Evolutionary conservation across 2,329 filamentous ascomycete genomes (phyloP).

Genomic region (Tolypocladium guangdongense): DNA sequence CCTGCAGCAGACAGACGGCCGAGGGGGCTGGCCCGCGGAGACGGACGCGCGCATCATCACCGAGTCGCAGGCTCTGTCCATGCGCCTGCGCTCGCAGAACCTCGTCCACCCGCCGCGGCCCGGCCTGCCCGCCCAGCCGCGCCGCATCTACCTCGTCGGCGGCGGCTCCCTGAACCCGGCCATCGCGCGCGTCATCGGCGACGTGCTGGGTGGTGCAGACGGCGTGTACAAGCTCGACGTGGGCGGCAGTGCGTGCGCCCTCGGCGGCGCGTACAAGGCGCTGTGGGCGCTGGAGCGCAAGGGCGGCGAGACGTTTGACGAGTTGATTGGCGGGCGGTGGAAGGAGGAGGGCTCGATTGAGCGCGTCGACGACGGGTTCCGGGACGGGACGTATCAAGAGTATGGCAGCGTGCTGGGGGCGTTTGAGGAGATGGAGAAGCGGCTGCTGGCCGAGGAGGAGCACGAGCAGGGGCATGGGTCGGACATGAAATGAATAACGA

Average conservation of each 20-base stretch:
- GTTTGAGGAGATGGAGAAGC: constrained; percentile 65
- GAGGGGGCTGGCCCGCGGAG: constrained; percentile 33
- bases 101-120: constrained; percentile 51
- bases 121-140: constrained; percentile 67
- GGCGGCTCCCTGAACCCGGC: constrained; percentile 84
- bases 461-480: background rate
- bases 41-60: constrained; percentile 80
- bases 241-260: constrained; percentile 86
- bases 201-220: constrained; percentile 80
- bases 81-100: constrained; percentile 71
- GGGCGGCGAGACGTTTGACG: constrained; percentile 69
- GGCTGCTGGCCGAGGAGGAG: constrained; percentile 39
- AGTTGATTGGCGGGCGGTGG: constrained; percentile 76
- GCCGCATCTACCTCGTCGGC: constrained; percentile 86
- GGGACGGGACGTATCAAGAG: constrained; percentile 58
- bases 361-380: constrained; percentile 74
- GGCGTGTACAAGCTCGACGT: constrained; percentile 92
- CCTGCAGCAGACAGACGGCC: constrained; percentile 20
- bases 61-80: constrained; percentile 88
- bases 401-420: constrained; percentile 70
- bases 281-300: constrained; percentile 76
- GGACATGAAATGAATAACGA: background rate
- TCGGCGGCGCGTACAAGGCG: constrained; percentile 92
- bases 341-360: constrained; percentile 72
- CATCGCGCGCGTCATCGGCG: constrained; percentile 73